Percentiles rank a stretch among this genome's conserved stretches.
These are phyloP conservation scores for Heritiera fomes DNA, from an alignment of 345 rosid species.

Conservation along the genomic window DNA sequence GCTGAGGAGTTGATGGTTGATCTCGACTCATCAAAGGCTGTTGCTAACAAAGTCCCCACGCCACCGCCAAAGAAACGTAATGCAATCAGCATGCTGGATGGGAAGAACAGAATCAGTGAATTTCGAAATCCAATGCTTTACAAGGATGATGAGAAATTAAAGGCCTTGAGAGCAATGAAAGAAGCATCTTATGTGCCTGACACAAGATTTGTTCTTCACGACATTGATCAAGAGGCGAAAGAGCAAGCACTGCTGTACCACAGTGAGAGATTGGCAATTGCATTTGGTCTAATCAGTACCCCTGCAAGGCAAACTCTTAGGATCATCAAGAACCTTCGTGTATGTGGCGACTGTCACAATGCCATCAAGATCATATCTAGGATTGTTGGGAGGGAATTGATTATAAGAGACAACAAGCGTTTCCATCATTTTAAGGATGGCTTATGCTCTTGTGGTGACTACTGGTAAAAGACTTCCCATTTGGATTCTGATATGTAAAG, in stretches of 20 bases:
- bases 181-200: slow-evolving; percentile 63
- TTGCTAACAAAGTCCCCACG: slow-evolving; percentile 45
- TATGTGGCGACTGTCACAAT: slow-evolving; percentile 77
- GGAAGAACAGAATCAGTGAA: slow-evolving; percentile 60
- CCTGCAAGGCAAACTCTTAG: slow-evolving; percentile 65
- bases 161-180: slow-evolving; percentile 49
- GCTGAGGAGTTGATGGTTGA: slow-evolving; percentile 55
- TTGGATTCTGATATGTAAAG: slow-evolving; percentile 32
- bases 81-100: slow-evolving; percentile 62
- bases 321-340: slow-evolving; percentile 79
- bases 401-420: slow-evolving; percentile 79
- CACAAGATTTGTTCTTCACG: slow-evolving; percentile 70
- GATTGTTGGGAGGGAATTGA: slow-evolving; percentile 69
- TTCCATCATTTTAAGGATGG: slow-evolving; percentile 71
- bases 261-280: slow-evolving; percentile 80
- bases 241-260: slow-evolving; percentile 79
- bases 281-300: slow-evolving; percentile 73
- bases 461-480: slow-evolving; percentile 40
- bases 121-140: slow-evolving; percentile 57
- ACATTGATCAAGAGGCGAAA: slow-evolving; percentile 82
- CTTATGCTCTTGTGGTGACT: slow-evolving; percentile 61
- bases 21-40: slow-evolving; percentile 62
- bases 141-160: slow-evolving; percentile 68
- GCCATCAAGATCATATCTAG: slow-evolving; percentile 83
- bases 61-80: slow-evolving; percentile 59